Evolutionary conservation across 768 basidiomycete genomes (phyloP), one percentile per base, ranked within the genome.

Genomic region (Termitomyces titanicus): DNA sequence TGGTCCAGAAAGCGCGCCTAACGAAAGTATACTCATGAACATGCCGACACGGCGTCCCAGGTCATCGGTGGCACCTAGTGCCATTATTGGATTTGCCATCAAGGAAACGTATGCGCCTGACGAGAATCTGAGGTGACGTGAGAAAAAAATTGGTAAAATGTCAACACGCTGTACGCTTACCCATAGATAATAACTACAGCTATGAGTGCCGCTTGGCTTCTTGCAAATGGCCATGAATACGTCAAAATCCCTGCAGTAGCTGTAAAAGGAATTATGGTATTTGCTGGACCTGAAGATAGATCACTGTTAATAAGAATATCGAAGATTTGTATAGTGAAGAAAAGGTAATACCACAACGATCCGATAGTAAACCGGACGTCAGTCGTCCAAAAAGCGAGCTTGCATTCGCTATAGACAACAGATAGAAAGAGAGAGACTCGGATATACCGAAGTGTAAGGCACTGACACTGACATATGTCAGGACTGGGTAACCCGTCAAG

Each of bases 221-320:
- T 68, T 0, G 79, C 78, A 64, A 82, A 85, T 1, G 90, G 91
- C 92, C 91, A 93, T 3, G 73, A 72, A 60, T 83, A 84, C 0
- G 89, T 88, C 42, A 85, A 62, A 27, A 82, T 66, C 0, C 79
- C 86, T 0, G 84, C 81, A 1, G 79, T 38, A 17, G 76, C 53
- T 0, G 82, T 85, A 33, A 84, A 82, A 0, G 88, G 85, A 11
- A 78, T 79, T 76, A 91, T 85, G 29, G 87, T 72, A 57, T 86
- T 92, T 59, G 90, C 72, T 0, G 82, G 67, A 15, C 90, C 90
- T 85, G 49, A 29, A 20, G 29, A 49, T 20, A 40, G 13, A 33
- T 31, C n/a, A 20, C 25, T 11, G 44, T 37, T 18, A 10, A 43
- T 20, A 25, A 43, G 17, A 43, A 22, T 44, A 13, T 17, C 12